Base-by-base conservation (phyloP, 129 eudicot species). In the Calendula officinalis region DNA sequence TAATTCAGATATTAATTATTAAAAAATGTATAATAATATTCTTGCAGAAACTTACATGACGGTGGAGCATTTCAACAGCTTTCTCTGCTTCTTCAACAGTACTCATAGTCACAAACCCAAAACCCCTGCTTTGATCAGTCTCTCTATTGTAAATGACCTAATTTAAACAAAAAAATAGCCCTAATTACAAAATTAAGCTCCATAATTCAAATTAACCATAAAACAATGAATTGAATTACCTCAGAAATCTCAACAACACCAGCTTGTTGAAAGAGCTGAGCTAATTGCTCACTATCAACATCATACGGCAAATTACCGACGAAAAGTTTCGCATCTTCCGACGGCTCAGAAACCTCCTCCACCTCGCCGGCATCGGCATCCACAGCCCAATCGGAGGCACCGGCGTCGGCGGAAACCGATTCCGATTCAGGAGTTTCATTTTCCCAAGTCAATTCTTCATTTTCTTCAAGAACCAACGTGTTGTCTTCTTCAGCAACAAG, bases 71-170 rank as follows among this genome's bases (percentile, higher is more conserved):
- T 22, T 80, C 88, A 7, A 85, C 96, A 48, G 95, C 95, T 42
- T 70, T 85, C 48, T 87, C 96, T 45, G 98, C 96, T 74, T 91
- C 96, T 73, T 85, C 91, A 56, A 82, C 95, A 36, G 80, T 85
- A 45, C 88, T 79, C 98, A 91, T 91, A 1, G 96, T 80, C 60
- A 91, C 95, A 56, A 91, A 91, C 7, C 94, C 98, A 27, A 87
- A 87, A 12, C 98, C 98, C 50, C 96, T 53, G 62, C 98, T 91
- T 69, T 59, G 82, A 60, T 83, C 91, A 67, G 94, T 91, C 35
- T 73, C 84, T 82, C 95, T 85, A 42, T 91, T 73, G 81, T 78
- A 82, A 8, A 87, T 87, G 36, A 91, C 83, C 99, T 92, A 63
- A 50, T 54, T 68, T 58, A 45, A 67, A 8, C 33, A 49, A 68